Percentiles rank a stretch among this genome's conserved stretches.
phyloP scores from a whole-genome alignment of 345 rosid genomes.

The Turnera subulata region DNA sequence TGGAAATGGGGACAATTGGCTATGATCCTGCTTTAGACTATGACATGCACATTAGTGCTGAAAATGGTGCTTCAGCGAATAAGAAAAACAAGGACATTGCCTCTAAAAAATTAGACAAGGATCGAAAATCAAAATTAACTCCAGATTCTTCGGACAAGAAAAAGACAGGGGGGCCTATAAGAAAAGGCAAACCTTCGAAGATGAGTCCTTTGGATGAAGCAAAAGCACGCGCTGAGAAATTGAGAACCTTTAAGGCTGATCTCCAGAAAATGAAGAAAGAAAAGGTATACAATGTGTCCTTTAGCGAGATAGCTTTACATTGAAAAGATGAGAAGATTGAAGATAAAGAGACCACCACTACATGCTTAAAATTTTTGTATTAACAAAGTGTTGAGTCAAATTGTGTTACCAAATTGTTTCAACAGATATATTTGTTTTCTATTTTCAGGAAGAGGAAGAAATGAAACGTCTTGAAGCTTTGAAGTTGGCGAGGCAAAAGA shows the following conservation, averaged over 20 bases:
- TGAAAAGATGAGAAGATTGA: slow-evolving; percentile 6
- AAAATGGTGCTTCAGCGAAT: slow-evolving; percentile 26
- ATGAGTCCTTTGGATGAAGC: slow-evolving; percentile 91
- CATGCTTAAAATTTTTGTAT: too few relatives aligned
- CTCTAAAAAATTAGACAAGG: slow-evolving; percentile 53
- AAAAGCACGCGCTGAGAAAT: slow-evolving; percentile 84
- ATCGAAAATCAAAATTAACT: slow-evolving; percentile 48
- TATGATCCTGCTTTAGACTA: slow-evolving; percentile 84
- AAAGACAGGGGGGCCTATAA: slow-evolving; percentile 64
- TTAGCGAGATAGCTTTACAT: background rate
- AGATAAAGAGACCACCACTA: too few relatives aligned
- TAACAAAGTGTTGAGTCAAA: slow-evolving; percentile 4
- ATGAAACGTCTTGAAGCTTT: slow-evolving; percentile 69
- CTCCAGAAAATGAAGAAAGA: slow-evolving; percentile 93
- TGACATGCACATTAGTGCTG: slow-evolving; percentile 47
- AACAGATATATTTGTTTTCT: background rate
- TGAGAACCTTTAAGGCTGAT: slow-evolving; percentile 88
- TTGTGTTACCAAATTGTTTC: background rate
- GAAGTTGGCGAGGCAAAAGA: slow-evolving; percentile 78
- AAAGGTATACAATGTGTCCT: slow-evolving; percentile 45
- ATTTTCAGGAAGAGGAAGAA: slow-evolving; percentile 72
- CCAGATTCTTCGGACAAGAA: slow-evolving; percentile 52
- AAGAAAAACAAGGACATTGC: slow-evolving; percentile 41
- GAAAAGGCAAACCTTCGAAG: slow-evolving; percentile 80
- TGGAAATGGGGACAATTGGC: slow-evolving; percentile 45